Base-by-base conservation (phyloP, 2,329 filamentous ascomycete genomes). In the Alternaria angustiovoidea region DNA sequence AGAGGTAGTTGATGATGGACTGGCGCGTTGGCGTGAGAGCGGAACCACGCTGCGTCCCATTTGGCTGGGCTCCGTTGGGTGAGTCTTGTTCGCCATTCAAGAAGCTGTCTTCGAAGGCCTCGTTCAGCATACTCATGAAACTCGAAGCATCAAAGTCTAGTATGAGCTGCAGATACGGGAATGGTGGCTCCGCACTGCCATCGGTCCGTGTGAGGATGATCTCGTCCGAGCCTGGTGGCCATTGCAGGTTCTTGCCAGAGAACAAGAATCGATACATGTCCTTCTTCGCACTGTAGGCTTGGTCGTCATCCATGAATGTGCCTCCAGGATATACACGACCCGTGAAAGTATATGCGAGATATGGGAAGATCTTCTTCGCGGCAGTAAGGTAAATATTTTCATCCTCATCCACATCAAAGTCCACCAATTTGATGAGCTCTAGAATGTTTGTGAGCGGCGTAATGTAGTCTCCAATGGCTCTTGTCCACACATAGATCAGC, bases 401-500 rank as follows among this genome's bases (percentile, higher is more conserved):
- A 63, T 87, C 87, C 12, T 84, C 79, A 39, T 83, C 84, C 8
- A 85, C 83, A 57, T 87, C 84, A 11, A 85, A 85, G 56, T 84
- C 82, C 62, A 86, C 85, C n/a, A 86, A 78, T 47, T 82, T 79
- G 56, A 83, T 75, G 24, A 97, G 82, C 14, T 86, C 82, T 49
- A 96, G 82, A 2, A 99, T 85, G 62, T 97, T 93, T 67, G 93
- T 90, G 57, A 98, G 83, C 1, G 95, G 94, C 2, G 94, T 96
- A 63, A 97, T 89, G 71, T 96, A 97, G 78, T 99, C 96, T 63
- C 84, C 83, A 28, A 99, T 82, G 3, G 93, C 93, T 77, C 92
- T 90, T 62, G 96, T 98, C 95, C 95, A 99, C 56, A 99, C 91
- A 75, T 98, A 97, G 43, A 96, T 93, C 57, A 97, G 86, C 2